phyloP scores from a whole-genome alignment of 192 early-diverging fungal species.

The Entomortierella parvispora region DNA sequence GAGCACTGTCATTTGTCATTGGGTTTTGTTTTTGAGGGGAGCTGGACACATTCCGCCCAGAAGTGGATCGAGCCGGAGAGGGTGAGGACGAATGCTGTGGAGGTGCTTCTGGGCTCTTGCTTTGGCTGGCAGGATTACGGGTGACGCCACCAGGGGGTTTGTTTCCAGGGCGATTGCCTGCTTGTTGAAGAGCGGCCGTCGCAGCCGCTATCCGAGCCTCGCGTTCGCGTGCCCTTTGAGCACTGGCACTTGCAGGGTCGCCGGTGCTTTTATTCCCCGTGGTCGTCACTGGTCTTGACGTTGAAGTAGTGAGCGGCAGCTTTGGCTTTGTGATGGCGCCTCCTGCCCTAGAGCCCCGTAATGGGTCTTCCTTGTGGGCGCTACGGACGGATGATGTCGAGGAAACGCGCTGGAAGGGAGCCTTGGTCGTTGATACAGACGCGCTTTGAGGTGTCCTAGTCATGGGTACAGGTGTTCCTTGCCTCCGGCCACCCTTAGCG shows the following conservation, averaged over 20 bases:
- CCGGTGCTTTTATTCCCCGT: neutral
- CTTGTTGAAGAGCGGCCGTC: neutral
- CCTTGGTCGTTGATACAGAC: constrained; percentile 5
- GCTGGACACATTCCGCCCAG: too few relatives aligned
- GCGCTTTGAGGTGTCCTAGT: neutral
- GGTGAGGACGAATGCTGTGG: too few relatives aligned
- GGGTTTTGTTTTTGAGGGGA: too few relatives aligned
- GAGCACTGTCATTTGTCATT: too few relatives aligned
- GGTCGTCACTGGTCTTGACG: neutral
- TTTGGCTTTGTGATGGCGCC: constrained; percentile 23
- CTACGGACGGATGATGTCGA: neutral
- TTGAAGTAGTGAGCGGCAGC: neutral
- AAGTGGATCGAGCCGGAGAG: too few relatives aligned
- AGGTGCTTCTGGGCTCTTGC: too few relatives aligned
- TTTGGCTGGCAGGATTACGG: too few relatives aligned
- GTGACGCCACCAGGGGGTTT: too few relatives aligned
- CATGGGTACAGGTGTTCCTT: neutral
- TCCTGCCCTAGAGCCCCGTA: constrained; percentile 19
- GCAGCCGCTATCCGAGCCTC: constrained; percentile 26
- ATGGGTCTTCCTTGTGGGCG: constrained; percentile 4
- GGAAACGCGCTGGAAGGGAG: neutral
- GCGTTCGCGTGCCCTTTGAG: constrained; percentile 18
- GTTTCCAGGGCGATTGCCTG: neutral
- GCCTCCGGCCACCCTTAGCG: constrained; percentile 16
- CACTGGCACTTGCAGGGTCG: neutral